Conservation (phyloP, 257 asterid genomes). For the Fraxinus cuspidata region DNA sequence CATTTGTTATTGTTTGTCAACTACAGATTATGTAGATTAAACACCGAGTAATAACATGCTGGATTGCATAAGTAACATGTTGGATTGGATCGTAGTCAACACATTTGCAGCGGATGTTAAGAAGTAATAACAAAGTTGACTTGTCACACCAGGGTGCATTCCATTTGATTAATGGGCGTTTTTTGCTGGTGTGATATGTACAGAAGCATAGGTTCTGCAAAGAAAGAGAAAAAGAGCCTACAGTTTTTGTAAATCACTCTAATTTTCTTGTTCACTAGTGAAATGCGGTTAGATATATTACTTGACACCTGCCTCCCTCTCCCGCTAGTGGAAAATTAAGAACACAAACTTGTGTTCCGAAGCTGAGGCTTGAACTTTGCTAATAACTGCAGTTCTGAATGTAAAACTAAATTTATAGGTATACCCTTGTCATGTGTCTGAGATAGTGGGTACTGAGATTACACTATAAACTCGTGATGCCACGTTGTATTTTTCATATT, state of each 20-base stretch:
- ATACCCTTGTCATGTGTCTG: background rate
- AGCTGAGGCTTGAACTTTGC: background rate
- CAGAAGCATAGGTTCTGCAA: background rate
- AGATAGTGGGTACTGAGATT: background rate
- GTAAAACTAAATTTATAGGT: background rate
- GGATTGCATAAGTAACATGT: background rate
- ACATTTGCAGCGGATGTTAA: background rate
- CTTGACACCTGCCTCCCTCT: background rate
- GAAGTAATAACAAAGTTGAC: background rate
- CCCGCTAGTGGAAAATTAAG: background rate
- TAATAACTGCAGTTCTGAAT: background rate
- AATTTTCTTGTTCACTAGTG: background rate
- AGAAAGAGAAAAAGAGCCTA: background rate
- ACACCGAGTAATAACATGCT: too few species aligned
- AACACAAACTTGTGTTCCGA: background rate
- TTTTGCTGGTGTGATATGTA: background rate
- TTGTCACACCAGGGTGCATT: background rate
- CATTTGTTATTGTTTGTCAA: background rate
- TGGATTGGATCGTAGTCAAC: background rate
- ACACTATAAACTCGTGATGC: background rate
- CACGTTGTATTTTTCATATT: background rate
- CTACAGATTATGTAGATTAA: background rate
- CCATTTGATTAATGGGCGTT: background rate
- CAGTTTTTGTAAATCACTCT: background rate
- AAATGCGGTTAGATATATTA: background rate